Conservation (phyloP, 83 land plant genomes). For the Picea engelmannii region DNA sequence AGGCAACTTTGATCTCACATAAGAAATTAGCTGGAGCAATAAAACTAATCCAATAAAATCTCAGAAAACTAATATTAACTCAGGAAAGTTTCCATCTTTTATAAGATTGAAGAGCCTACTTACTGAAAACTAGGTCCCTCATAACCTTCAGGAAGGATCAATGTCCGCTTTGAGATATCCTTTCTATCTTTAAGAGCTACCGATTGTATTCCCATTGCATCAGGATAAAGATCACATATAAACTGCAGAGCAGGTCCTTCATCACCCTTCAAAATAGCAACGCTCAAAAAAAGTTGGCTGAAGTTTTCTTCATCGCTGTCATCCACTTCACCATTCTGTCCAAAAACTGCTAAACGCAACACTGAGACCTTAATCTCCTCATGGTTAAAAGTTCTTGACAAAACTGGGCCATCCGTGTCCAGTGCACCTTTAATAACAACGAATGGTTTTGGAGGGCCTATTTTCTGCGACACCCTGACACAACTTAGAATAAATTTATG, state of each 20-base stretch:
- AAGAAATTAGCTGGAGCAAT: neutral
- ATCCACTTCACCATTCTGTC: conserved; percentile 30
- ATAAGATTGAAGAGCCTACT: conserved; percentile 2
- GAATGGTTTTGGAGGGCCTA: conserved; percentile 61
- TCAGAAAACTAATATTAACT: neutral
- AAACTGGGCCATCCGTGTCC: conserved; percentile 51
- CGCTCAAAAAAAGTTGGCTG: conserved; percentile 61
- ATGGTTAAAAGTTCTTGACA: conserved; percentile 29
- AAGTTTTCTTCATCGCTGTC: conserved; percentile 46
- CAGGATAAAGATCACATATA: conserved; percentile 71
- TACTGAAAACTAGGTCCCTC: conserved; percentile 56
- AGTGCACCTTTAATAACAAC: conserved; percentile 54
- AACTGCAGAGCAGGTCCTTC: conserved; percentile 43
- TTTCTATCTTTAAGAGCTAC: conserved; percentile 40
- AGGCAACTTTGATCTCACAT: neutral
- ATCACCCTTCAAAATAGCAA: conserved; percentile 47
- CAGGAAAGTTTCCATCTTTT: neutral
- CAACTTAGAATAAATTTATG: no score
- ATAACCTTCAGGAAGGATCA: conserved; percentile 30
- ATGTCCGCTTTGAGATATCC: neutral
- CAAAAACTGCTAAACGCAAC: conserved; percentile 43
- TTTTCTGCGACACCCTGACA: conserved; percentile 32
- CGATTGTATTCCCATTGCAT: conserved; percentile 74
- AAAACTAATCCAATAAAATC: neutral
- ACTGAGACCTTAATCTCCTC: conserved; percentile 61